These are phyloP conservation scores for Pueraria montana DNA, from an alignment of 306 rosid genomes.

Conservation along the genomic window DNA sequence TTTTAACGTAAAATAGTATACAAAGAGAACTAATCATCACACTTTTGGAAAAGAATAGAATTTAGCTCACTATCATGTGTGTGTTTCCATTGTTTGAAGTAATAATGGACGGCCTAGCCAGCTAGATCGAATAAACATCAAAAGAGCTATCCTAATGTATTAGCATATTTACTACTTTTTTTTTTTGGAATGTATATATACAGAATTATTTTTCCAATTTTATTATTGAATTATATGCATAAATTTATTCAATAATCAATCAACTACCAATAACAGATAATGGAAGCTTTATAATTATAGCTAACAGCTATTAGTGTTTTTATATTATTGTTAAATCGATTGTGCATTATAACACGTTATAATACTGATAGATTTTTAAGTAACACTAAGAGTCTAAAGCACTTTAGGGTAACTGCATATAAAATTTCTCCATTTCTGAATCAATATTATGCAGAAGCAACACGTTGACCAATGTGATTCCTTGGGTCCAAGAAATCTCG, in stretches of 20 bases:
- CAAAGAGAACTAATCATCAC: constrained; percentile 23
- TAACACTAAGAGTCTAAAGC: too few species aligned
- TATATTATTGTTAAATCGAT: too few species aligned
- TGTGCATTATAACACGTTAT: neutral
- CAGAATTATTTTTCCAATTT: neutral
- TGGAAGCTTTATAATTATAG: neutral
- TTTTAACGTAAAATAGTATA: neutral
- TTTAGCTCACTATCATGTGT: constrained; percentile 27
- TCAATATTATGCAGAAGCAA: neutral
- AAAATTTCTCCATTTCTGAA: too few species aligned
- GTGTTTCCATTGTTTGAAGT: constrained; percentile 36
- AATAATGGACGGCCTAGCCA: constrained; percentile 38
- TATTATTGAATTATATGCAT: neutral
- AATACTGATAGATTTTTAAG: too few species aligned
- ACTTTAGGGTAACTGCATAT: too few species aligned
- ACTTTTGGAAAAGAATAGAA: constrained; percentile 4
- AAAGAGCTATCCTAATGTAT: neutral
- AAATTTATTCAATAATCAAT: neutral
- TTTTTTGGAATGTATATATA: too few species aligned
- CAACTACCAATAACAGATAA: neutral
- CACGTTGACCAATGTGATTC: constrained; percentile 43
- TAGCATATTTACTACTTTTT: neutral
- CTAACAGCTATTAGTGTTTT: neutral
- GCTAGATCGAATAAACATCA: constrained; percentile 27
- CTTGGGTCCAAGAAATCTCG: constrained; percentile 31